Base-by-base conservation (phyloP, 2,329 filamentous ascomycete species). In the Cryphonectria carpinicola region DNA sequence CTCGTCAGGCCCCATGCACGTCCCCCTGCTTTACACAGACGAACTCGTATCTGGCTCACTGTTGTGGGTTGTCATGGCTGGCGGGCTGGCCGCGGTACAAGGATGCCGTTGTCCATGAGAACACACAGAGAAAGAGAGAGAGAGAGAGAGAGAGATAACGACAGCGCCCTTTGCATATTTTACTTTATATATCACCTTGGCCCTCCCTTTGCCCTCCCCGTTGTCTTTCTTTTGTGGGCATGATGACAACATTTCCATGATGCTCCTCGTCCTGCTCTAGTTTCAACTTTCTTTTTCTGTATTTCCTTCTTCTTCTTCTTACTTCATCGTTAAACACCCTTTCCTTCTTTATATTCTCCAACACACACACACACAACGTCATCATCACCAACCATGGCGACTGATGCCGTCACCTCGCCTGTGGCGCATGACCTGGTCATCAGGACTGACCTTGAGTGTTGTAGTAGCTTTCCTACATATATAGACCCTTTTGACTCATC, bases 391-490 rank as follows among this genome's bases (percentile, higher is more conserved):
- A 62, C 35, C 35, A 70, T 71, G 68, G 62, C 69, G 43, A 65
- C 69, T 63, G 46, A 60, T 32, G 54, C 66, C 54, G n/a, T 68
- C 32, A 49, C 25, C 56, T 67, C 63, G 25, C 71, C 71, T 49
- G 43, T 49, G 35, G 70, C 66, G 32, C 66, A 66, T 35, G 74
- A 74, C 64, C 73, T 80, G 75, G 76, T 75, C 14, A 73, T 81
- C 68, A 74, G 74, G 73, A 80, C 76, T 80, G 75, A 81, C 77
- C 56, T 80, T 32, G 66, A 69, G 41, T 60, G 65, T 72, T 32
- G 71, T 71, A 69, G 74, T 58, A 79, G 77, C 66, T 81, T 81
- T 41, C 79, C 80, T 28, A 77, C 78, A 11, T 81, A 80, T 73
- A 74, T 76, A 60, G 79, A 80, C 66, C 76, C 77, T 1, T 77